Evolutionary conservation across 305 asterid genomes (phyloP).

Genomic region (Withania somnifera): DNA sequence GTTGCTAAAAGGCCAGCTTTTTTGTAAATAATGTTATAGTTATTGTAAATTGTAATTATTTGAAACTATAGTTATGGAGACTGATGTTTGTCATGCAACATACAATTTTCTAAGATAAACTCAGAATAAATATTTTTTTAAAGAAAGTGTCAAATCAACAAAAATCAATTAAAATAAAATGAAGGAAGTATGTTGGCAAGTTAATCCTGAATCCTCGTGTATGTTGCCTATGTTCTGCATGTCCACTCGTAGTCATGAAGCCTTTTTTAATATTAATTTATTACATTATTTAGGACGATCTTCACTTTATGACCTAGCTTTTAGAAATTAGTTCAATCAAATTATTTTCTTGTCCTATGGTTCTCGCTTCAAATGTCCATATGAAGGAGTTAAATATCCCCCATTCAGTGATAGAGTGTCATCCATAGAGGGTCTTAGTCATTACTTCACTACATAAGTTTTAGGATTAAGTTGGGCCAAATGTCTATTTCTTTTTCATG

Average conservation of each 20-base stretch:
- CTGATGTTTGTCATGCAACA: too few relatives aligned
- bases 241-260: neutral
- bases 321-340: neutral
- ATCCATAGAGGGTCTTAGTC: neutral
- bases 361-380: neutral
- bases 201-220: neutral
- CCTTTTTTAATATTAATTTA: neutral
- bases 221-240: neutral
- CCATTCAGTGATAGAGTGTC: neutral
- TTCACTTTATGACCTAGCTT: neutral
- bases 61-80: too few relatives aligned
- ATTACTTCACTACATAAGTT: neutral
- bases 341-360: neutral
- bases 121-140: too few relatives aligned
- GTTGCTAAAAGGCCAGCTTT: too few relatives aligned
- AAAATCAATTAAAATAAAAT: too few relatives aligned
- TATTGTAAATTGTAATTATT: too few relatives aligned
- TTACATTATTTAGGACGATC: neutral
- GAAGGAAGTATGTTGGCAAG: too few relatives aligned
- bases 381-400: neutral
- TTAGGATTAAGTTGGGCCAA: neutral
- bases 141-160: too few relatives aligned
- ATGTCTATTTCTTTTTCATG: neutral
- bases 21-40: too few relatives aligned
- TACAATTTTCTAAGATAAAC: too few relatives aligned